These are phyloP conservation scores for Saturnispora silvae DNA, from an alignment of 805 yeast genomes.

Conservation along the genomic window DNA sequence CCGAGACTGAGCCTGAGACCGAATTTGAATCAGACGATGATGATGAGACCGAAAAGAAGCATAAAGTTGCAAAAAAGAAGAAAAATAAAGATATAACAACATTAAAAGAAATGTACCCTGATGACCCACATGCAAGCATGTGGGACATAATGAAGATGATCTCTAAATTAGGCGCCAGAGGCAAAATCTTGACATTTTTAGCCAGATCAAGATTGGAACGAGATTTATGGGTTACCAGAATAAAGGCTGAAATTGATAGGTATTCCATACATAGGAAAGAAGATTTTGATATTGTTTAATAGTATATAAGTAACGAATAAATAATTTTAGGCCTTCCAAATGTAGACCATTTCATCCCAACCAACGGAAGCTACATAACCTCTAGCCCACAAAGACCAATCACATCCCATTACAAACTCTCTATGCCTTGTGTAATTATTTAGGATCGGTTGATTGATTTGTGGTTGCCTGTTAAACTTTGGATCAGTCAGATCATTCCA, in stretches of 20 bases:
- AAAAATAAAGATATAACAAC: too few relatives aligned
- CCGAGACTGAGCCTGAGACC: background rate
- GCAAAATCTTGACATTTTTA: constrained; percentile 62
- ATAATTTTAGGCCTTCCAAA: constrained; percentile 57
- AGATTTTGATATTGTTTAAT: constrained; percentile 8
- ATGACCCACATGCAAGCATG: constrained; percentile 3
- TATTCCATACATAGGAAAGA: constrained; percentile 8
- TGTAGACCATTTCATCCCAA: constrained; percentile 91
- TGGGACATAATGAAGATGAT: constrained; percentile 33
- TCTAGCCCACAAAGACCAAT: constrained; percentile 94
- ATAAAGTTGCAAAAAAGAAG: background rate
- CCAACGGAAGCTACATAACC: constrained; percentile 94
- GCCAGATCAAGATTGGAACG: constrained; percentile 74
- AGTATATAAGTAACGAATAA: background rate
- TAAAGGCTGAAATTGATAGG: constrained; percentile 36
- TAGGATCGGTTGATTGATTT: constrained; percentile 40
- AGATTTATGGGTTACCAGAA: constrained; percentile 64
- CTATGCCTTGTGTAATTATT: constrained; percentile 58
- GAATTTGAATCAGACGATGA: constrained; percentile 7
- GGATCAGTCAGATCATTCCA: constrained; percentile 71
- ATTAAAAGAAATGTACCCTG: background rate
- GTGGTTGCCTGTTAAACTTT: constrained; percentile 38
- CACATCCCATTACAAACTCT: constrained; percentile 89
- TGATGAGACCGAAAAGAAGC: background rate
- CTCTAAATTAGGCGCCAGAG: constrained; percentile 52